phyloP scores from a whole-genome alignment of 2,329 filamentous ascomycete species.

The Colletotrichum paranaense region DNA sequence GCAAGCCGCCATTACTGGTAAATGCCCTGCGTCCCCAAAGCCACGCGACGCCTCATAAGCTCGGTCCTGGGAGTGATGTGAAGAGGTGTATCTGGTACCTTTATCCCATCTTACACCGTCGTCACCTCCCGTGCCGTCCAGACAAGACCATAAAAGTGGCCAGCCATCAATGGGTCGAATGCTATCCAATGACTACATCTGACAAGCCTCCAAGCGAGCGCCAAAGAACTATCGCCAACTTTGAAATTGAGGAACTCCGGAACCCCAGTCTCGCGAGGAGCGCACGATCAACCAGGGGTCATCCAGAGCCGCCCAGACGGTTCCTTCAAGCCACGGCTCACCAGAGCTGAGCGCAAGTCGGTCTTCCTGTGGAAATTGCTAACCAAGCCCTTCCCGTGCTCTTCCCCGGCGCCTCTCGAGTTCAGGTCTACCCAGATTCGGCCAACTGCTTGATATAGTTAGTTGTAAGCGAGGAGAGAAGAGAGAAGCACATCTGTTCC shows the following conservation, averaged over 20 bases:
- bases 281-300: background rate
- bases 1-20: background rate
- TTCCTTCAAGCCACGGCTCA: constrained; percentile 4
- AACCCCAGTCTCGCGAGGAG: background rate
- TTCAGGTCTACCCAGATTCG: background rate
- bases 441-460: background rate
- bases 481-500: background rate
- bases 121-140: background rate
- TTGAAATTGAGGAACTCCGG: background rate
- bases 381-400: constrained; percentile 1
- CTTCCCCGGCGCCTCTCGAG: background rate
- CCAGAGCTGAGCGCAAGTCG: background rate
- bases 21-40: background rate
- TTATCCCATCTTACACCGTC: background rate
- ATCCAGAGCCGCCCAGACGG: background rate
- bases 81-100: background rate
- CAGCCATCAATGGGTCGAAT: background rate
- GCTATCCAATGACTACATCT: background rate
- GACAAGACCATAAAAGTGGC: background rate
- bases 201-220: background rate
- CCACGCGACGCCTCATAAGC: background rate
- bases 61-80: background rate
- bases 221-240: background rate
- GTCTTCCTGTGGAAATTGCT: constrained; percentile 19
- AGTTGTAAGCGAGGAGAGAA: background rate